These are phyloP conservation scores for Monilinia laxa DNA, from an alignment of 2,329 filamentous ascomycete genomes.

Conservation along the genomic window DNA sequence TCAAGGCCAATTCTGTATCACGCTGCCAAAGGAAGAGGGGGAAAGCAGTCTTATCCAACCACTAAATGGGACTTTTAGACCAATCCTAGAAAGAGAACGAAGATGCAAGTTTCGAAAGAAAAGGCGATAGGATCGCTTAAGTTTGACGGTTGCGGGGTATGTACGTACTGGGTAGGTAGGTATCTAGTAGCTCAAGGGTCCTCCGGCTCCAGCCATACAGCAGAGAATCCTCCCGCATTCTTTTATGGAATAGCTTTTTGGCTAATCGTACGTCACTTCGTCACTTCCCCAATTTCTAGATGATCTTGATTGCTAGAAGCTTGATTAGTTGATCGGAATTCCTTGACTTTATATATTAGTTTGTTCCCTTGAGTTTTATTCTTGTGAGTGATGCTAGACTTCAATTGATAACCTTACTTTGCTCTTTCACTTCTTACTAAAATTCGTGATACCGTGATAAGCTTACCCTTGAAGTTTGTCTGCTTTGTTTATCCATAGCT, in stretches of 20 bases:
- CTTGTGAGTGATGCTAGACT: not conserved
- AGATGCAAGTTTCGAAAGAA: conserved; percentile 7
- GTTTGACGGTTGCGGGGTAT: conserved; percentile 1
- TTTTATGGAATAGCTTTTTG: not conserved
- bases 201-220: not conserved
- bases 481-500: not conserved
- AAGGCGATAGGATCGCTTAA: conserved; percentile 3
- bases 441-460: not conserved
- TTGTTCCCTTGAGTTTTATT: not conserved
- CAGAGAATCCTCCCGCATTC: not conserved
- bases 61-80: not conserved
- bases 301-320: conserved; percentile 8
- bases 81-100: not conserved
- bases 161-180: not conserved
- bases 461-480: not conserved
- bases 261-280: conserved; percentile 10
- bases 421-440: not conserved
- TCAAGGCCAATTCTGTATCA: not conserved
- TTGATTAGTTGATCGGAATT: conserved; percentile 2
- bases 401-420: not conserved
- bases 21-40: not conserved
- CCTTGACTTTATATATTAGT: not conserved
- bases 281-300: not conserved
- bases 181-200: conserved; percentile 1
- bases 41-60: not conserved